phyloP scores from a whole-genome alignment of 495 filamentous ascomycete species.

The Halenospora varia region DNA sequence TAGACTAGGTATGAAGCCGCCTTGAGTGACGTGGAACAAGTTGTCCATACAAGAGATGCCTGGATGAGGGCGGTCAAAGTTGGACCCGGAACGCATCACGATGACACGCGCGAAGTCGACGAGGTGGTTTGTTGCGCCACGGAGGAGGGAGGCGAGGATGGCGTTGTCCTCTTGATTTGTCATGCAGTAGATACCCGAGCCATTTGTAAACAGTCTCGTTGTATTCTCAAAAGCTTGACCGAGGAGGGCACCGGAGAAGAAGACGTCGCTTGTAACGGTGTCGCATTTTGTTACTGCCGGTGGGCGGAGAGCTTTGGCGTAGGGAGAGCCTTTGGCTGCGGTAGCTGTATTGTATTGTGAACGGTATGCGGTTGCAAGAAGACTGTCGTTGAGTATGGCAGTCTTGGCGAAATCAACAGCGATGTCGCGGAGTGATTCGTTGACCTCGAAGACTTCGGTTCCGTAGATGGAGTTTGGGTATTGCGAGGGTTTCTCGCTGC shows the following conservation, averaged over 20 bases:
- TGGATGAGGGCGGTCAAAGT: conserved; percentile 54
- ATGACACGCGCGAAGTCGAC: conserved; percentile 66
- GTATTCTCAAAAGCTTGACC: conserved; percentile 58
- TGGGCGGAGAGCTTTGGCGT: too few species aligned
- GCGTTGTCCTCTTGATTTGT: conserved; percentile 72
- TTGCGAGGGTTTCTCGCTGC: conserved; percentile 42
- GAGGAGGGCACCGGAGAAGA: conserved; percentile 58
- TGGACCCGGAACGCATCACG: conserved; percentile 64
- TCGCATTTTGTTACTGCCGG: too few species aligned
- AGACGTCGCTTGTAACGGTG: too few species aligned
- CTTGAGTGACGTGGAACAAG: neutral
- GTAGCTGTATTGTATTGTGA: too few species aligned
- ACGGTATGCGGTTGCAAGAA: too few species aligned
- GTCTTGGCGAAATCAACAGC: conserved; percentile 51
- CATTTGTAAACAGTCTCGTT: conserved; percentile 60
- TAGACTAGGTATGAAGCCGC: neutral
- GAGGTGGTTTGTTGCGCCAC: conserved; percentile 43
- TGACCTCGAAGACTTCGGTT: conserved; percentile 72
- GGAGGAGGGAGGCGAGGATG: conserved; percentile 58
- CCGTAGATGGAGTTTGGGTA: conserved; percentile 64
- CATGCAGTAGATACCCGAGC: conserved; percentile 60
- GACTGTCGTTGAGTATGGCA: conserved; percentile 50
- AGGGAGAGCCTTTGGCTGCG: too few species aligned
- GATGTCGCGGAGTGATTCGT: conserved; percentile 49
- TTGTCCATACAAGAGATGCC: neutral